Evolutionary conservation across 2,329 filamentous ascomycete genomes (phyloP).

Genomic region (Escovopsis sp.): DNA sequence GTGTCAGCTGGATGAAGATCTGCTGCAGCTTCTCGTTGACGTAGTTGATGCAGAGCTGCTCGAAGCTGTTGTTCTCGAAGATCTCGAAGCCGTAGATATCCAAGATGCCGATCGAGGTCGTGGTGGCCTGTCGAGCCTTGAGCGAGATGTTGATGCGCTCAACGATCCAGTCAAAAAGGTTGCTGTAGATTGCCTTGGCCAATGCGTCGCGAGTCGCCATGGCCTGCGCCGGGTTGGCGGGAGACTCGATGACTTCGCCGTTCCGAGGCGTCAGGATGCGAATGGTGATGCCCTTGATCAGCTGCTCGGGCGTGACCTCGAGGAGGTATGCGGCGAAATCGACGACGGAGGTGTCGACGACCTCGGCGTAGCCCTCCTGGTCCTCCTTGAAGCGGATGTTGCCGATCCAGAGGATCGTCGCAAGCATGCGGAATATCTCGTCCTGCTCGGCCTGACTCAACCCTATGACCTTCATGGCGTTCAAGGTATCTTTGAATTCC

Average conservation of each 20-base stretch:
- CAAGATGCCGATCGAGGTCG: constrained; percentile 86
- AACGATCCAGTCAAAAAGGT: constrained; percentile 98
- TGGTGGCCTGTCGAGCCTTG: constrained; percentile 57
- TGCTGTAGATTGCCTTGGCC: constrained; percentile 91
- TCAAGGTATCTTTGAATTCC: constrained; percentile 78
- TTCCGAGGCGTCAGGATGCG: constrained; percentile 61
- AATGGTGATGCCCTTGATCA: constrained; percentile 79
- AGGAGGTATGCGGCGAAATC: constrained; percentile 90
- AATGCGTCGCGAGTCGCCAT: constrained; percentile 77
- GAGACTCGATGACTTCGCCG: constrained; percentile 55
- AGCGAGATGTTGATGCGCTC: constrained; percentile 80
- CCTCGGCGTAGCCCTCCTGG: constrained; percentile 73
- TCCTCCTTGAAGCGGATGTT: constrained; percentile 88
- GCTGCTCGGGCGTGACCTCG: constrained; percentile 66
- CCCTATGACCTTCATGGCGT: constrained; percentile 92
- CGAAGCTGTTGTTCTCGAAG: constrained; percentile 97
- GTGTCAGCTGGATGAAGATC: constrained; percentile 93
- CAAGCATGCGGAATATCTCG: constrained; percentile 89
- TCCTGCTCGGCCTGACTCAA: constrained; percentile 81
- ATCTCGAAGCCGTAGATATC: constrained; percentile 99
- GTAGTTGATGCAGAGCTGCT: constrained; percentile 98
- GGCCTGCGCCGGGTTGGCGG: constrained; percentile 78
- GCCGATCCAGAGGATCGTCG: constrained; percentile 83
- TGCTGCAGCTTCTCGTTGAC: constrained; percentile 99
- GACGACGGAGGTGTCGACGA: constrained; percentile 78